A percentile compares a stretch with the other conserved stretches of the same genome.
Conservation (phyloP, 129 eudicot genomes). For the Centaurea solstitialis region DNA sequence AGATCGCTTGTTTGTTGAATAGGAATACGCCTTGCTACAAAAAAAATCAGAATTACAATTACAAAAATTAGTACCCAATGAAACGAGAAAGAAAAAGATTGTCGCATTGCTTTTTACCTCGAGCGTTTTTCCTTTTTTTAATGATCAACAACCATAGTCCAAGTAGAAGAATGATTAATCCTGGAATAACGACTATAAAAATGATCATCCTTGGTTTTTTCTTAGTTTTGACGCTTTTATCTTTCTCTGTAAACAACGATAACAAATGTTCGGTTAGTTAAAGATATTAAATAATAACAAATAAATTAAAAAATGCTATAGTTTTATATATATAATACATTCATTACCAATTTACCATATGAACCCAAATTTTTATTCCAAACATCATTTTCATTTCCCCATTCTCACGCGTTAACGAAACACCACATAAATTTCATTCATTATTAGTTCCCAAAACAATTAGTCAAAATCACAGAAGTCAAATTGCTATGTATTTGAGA, state of each 20-base stretch:
- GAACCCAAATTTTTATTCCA: not conserved
- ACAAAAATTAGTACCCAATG: not conserved
- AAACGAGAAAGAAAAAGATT: not conserved
- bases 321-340: too few relatives aligned
- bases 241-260: not conserved
- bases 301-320: too few relatives aligned
- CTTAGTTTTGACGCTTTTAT: not conserved
- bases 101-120: not conserved
- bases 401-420: too few relatives aligned
- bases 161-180: not conserved
- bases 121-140: not conserved
- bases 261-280: not conserved
- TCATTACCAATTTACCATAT: too few relatives aligned
- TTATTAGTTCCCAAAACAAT: too few relatives aligned
- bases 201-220: not conserved
- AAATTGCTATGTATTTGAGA: too few relatives aligned
- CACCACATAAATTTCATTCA: too few relatives aligned
- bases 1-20: constrained; percentile 1
- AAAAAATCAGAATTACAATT: too few relatives aligned
- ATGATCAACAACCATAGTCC: not conserved
- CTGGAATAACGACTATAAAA: not conserved
- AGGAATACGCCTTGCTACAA: too few relatives aligned
- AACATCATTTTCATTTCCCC: constrained; percentile 35
- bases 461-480: too few relatives aligned
- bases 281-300: too few relatives aligned